Base-by-base conservation (phyloP, 2,329 filamentous ascomycete species). In the Monosporascus sp. region DNA sequence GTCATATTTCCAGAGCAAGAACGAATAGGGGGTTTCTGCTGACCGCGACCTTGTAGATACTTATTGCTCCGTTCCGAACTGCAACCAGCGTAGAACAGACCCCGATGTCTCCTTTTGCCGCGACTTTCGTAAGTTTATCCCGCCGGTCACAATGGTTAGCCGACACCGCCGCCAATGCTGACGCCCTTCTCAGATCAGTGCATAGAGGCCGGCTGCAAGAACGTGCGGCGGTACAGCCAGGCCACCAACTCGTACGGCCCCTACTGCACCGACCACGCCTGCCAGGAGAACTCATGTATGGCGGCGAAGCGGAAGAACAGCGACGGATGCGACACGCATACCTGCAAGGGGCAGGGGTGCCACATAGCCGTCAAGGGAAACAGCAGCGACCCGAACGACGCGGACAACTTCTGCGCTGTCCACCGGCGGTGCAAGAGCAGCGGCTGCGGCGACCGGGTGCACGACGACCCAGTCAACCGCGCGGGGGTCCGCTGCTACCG, bases 401-500 rank as follows among this genome's bases (percentile, higher is more conserved):
- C 37, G 22, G 49, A 55, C 17, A 51, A 54, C 25, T 61, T 51
- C 52, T 64, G 59, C 53, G 47, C 50, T 11, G 51, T 42, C 9
- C 60, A 64, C 57, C 54, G 52, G 42, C 22, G 49, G 20, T 64
- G 62, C 57, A 44, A 57, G 14, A 55, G 48, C 7, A 24, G n/a
- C 9, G 51, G 51, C 17, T 63, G 60, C 50, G 27, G 44, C 1
- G 15, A 58, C 31, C 53, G 68, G 63, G 57, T 65, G 62, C 54
- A 70, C 57, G 51, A 70, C 60, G n/a, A 68, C 64, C 5, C 63
- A 60, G 45, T 70, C 63, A 53, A 63, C 56, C 57, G 61, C 46
- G 54, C 51, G 14, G 47, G 49, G 15, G 48, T 36, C 42, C 60
- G 49, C 51, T 64, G 61, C 53, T 58, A 53, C 45, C 42, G 50